Evolutionary conservation across 176 grass and related monocot genomes (phyloP).

Genomic region (Oryza glaberrima): DNA sequence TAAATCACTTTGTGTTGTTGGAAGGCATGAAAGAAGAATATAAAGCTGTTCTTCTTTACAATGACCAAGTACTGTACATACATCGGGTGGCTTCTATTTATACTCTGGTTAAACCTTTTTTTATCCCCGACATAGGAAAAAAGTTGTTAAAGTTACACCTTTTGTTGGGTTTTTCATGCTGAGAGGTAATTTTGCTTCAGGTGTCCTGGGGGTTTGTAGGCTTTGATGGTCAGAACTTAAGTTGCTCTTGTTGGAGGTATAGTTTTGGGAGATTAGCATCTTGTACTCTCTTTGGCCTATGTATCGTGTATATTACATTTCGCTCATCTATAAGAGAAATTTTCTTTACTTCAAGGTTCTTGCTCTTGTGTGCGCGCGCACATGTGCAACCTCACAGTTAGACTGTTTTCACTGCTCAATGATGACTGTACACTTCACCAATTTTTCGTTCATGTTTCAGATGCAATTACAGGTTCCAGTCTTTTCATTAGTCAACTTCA

Average conservation of each 20-base stretch:
- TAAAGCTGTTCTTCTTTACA: conserved; percentile 51
- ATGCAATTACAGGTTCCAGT: background rate
- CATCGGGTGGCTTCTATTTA: conserved; percentile 41
- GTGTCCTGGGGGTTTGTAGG: conserved; percentile 37
- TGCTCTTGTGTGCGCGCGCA: background rate
- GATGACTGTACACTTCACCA: background rate
- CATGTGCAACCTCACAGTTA: conserved; percentile 13
- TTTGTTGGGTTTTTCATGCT: conserved; percentile 47
- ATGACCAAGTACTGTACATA: conserved; percentile 55
- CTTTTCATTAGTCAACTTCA: background rate
- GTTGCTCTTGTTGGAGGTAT: conserved; percentile 55
- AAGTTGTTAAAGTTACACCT: conserved; percentile 28
- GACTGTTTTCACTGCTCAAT: conserved; percentile 9
- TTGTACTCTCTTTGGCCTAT: conserved; percentile 47
- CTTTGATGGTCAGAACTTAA: conserved; percentile 46
- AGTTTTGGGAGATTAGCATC: conserved; percentile 58
- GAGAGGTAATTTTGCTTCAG: conserved; percentile 50
- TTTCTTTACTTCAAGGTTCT: background rate
- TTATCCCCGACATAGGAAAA: conserved; percentile 44
- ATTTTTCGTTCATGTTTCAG: conserved; percentile 14
- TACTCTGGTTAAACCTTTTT: conserved; percentile 46
- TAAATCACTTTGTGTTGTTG: conserved; percentile 51
- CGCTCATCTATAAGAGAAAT: conserved; percentile 44
- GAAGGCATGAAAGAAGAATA: conserved; percentile 42
- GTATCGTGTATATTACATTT: conserved; percentile 62